Conservation (phyloP, 768 basidiomycete genomes). For the Panaeolus cyanescens region DNA sequence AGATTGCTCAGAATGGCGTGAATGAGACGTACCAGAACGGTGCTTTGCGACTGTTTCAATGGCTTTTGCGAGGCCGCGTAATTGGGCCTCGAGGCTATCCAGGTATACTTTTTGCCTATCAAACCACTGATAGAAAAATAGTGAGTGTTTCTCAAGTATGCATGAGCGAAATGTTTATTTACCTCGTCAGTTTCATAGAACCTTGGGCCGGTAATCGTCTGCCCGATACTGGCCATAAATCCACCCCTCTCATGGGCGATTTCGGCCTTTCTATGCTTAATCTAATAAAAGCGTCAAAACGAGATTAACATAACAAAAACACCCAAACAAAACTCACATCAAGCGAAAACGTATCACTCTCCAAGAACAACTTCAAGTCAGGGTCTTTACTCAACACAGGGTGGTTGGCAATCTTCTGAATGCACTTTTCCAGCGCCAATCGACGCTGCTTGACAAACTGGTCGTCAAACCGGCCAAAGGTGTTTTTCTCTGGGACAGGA, state of each 20-base stretch:
- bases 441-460: conserved; percentile 89
- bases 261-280: conserved; percentile 85
- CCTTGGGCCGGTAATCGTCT: conserved; percentile 74
- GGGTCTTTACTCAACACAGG: conserved; percentile 86
- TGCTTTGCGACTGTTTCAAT: conserved; percentile 87
- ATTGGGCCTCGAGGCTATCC: conserved; percentile 87
- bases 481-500: conserved; percentile 93
- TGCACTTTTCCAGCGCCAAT: conserved; percentile 82
- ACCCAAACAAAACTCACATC: conserved; percentile 60
- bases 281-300: conserved; percentile 49
- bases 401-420: conserved; percentile 92
- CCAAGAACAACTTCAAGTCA: conserved; percentile 88
- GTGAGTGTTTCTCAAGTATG: background rate
- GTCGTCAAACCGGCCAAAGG: conserved; percentile 91
- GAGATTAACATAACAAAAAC: background rate
- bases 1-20: background rate
- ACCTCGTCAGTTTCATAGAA: conserved; percentile 92
- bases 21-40: conserved; percentile 55
- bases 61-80: conserved; percentile 83
- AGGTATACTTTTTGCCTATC: conserved; percentile 84
- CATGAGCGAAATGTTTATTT: conserved; percentile 16
- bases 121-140: conserved; percentile 71
- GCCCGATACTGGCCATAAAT: conserved; percentile 80
- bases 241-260: conserved; percentile 79
- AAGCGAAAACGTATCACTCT: conserved; percentile 87